Conservation (phyloP, 257 asterid species). For the Plantago major region DNA sequence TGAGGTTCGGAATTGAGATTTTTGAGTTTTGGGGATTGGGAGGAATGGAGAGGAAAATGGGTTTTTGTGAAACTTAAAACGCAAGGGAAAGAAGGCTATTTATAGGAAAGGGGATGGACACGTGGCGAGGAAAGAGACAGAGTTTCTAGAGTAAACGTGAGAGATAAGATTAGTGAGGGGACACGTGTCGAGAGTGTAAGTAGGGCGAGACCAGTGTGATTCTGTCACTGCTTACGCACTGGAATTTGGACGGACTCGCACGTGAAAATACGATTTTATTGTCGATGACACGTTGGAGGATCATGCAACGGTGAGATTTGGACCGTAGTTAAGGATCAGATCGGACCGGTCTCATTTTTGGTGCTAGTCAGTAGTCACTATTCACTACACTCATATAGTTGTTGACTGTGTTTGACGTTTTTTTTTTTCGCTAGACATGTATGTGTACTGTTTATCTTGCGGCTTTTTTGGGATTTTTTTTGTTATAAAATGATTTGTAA, state of each 20-base stretch:
- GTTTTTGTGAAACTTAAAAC: conserved; percentile 55
- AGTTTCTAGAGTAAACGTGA: conserved; percentile 41
- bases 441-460: too few species aligned
- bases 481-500: too few species aligned
- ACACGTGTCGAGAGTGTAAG: conserved; percentile 40
- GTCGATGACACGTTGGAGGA: conserved; percentile 39
- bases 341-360: too few species aligned
- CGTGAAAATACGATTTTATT: conserved; percentile 23
- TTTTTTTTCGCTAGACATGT: too few species aligned
- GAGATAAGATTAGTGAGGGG: conserved; percentile 27
- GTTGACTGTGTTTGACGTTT: too few species aligned
- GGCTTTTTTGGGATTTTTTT: too few species aligned
- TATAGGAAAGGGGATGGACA: conserved; percentile 42
- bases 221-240: conserved; percentile 55
- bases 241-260: conserved; percentile 38
- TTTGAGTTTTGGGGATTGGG: too few species aligned
- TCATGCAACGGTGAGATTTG: conserved; percentile 47
- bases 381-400: too few species aligned
- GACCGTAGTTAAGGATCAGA: conserved; percentile 15
- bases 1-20: too few species aligned
- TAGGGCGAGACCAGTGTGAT: conserved; percentile 28
- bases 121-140: conserved; percentile 25
- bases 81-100: conserved; percentile 39
- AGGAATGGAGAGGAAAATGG: conserved; percentile 6
- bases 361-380: too few species aligned